Base-by-base conservation (phyloP, 257 asterid genomes). In the Craterostigma plantagineum region DNA sequence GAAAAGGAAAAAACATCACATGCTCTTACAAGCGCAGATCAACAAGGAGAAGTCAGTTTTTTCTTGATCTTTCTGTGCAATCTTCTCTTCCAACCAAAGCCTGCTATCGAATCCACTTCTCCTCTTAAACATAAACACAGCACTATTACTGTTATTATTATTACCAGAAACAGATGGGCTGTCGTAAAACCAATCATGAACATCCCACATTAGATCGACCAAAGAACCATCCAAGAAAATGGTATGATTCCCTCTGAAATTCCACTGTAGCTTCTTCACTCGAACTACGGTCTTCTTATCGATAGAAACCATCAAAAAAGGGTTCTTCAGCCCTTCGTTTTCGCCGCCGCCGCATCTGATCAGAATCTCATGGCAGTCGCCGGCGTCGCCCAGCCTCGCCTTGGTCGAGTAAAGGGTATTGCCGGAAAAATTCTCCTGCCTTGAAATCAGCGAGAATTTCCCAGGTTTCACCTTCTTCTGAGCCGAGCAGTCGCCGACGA, bases 201-300 rank as follows among this genome's bases (percentile, higher is more conserved):
- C 93, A 58, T 90, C 98, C 98, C 98, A 90, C 94, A 90, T 67
- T 8, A 83, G 61, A 69, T 90, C 98, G 44, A 90, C 69, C 33
- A 79, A 36, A 65, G 79, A 62, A 1, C 98, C 98, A 46, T 83
- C 95, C 44, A 83, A 54, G 45, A 77, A 77, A 10, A 90, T 69
- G 1, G 95, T 90, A 48, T 90, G 92, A 60, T 83, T 79, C 13
- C 98, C 98, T 23, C 98, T 65, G 57, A 90, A 90, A 55, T 90
- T 90, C 98, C 98, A 90, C 48, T 70, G 91, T 60, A 90, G 59
- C 70, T 91, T 59, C 63, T 79, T 90, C n/a, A 83, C 98, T 0
- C 71, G 51, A 43, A 75, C 76, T 56, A 77, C 94, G 41, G 58
- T 51, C 58, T 77, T 83, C 63, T 69, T 70, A 35, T 79, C 98